phyloP scores from a whole-genome alignment of 345 rosid genomes.

The Lenwebbia sp. region DNA sequence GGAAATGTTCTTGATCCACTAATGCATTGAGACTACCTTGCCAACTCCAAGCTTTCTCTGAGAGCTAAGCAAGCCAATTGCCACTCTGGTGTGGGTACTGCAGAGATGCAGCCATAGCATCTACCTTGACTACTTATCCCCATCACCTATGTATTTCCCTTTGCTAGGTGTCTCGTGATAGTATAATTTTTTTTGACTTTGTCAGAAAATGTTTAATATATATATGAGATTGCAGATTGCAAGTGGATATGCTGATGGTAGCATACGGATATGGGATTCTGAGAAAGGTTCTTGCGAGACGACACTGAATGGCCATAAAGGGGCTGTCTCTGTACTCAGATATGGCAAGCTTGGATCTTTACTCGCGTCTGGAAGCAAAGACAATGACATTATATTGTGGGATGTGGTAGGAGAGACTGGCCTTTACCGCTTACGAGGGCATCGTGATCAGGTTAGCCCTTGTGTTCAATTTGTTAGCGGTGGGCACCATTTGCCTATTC shows the following conservation, averaged over 20 bases:
- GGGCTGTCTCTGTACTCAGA: conserved; percentile 69
- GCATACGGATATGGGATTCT: conserved; percentile 79
- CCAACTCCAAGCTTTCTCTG: not conserved
- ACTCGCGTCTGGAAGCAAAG: conserved; percentile 96
- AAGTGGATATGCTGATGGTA: conserved; percentile 73
- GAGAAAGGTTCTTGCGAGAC: conserved; percentile 77
- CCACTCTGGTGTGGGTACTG: not conserved
- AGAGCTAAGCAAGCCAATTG: not conserved
- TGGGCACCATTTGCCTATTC: not conserved
- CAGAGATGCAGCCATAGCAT: not conserved
- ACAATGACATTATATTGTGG: conserved; percentile 84
- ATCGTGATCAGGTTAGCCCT: conserved; percentile 76
- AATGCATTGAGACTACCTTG: not conserved
- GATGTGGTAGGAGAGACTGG: conserved; percentile 88
- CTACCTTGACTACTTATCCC: not conserved
- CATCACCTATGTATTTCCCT: not conserved
- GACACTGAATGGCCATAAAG: conserved; percentile 71
- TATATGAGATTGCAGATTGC: conserved; percentile 19
- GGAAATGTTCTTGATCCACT: not conserved
- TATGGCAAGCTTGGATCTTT: conserved; percentile 58
- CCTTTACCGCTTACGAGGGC: conserved; percentile 78
- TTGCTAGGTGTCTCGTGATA: not conserved
- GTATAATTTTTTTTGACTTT: not conserved
- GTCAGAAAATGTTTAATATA: not conserved
- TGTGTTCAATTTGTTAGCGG: not conserved